phyloP scores from a whole-genome alignment of 177 flowering plant genomes.

The Telopea speciosissima region DNA sequence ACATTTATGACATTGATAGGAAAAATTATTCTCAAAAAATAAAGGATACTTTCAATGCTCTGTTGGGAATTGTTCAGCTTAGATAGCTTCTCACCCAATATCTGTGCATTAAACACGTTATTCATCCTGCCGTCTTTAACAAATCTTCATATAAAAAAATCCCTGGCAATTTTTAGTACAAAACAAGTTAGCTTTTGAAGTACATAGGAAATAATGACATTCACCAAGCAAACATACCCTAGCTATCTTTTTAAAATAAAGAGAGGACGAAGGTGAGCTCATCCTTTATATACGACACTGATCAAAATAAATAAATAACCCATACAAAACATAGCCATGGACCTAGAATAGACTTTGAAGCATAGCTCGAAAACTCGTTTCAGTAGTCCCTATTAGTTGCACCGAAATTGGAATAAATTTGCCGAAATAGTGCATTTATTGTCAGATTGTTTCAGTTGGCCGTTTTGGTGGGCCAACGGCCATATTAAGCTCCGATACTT shows the following conservation, averaged over 20 bases:
- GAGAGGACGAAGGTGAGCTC: not conserved
- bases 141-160: not conserved
- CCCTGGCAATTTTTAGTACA: not conserved
- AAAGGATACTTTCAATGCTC: not conserved
- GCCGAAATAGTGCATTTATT: too few species aligned
- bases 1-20: too few species aligned
- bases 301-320: too few species aligned
- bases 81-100: not conserved
- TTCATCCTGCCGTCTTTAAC: not conserved
- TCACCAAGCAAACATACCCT: not conserved
- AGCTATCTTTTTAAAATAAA: not conserved
- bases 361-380: too few species aligned
- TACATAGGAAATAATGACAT: not conserved
- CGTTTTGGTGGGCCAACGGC: too few species aligned
- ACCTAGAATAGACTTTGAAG: too few species aligned
- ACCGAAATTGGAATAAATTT: too few species aligned
- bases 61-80: not conserved
- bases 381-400: too few species aligned
- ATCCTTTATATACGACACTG: not conserved
- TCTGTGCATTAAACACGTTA: not conserved
- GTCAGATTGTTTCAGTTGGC: too few species aligned
- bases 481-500: too few species aligned
- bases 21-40: not conserved
- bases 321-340: too few species aligned
- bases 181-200: not conserved